Percentiles rank a stretch among this genome's conserved stretches.
phyloP scores from a whole-genome alignment of 108 stramenopile species.

The Skeletonema grethae region DNA sequence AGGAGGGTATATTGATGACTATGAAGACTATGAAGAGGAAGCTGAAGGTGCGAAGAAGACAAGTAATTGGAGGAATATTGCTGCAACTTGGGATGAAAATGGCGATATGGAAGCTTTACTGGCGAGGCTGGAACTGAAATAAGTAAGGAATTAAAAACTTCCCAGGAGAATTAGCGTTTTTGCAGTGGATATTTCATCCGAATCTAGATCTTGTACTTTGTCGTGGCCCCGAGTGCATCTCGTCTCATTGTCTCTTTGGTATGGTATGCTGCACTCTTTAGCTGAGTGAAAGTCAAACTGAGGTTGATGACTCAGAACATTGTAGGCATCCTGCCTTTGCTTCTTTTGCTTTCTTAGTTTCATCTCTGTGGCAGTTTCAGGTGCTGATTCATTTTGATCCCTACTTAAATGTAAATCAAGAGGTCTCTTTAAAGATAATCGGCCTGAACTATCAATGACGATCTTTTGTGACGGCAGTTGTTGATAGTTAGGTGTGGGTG shows the following conservation, averaged over 20 bases:
- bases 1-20: neutral
- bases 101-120: conserved; percentile 28
- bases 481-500: neutral
- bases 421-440: neutral
- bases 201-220: neutral
- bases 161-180: conserved; percentile 19
- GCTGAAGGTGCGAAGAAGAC: conserved; percentile 4
- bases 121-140: conserved; percentile 10
- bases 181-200: conserved; percentile 19
- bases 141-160: neutral
- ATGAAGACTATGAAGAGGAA: conserved; percentile 10
- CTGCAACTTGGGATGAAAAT: conserved; percentile 31
- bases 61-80: conserved; percentile 19
- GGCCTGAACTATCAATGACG: neutral
- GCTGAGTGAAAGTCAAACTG: neutral
- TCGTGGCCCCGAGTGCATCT: neutral
- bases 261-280: neutral
- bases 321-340: neutral
- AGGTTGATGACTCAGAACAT: neutral
- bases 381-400: neutral
- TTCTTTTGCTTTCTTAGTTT: neutral
- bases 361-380: neutral
- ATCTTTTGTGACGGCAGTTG: neutral
- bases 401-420: neutral
- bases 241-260: neutral